Evolutionary conservation across 495 filamentous ascomycete genomes (phyloP).

Genomic region (Tuber umbilicatum): DNA sequence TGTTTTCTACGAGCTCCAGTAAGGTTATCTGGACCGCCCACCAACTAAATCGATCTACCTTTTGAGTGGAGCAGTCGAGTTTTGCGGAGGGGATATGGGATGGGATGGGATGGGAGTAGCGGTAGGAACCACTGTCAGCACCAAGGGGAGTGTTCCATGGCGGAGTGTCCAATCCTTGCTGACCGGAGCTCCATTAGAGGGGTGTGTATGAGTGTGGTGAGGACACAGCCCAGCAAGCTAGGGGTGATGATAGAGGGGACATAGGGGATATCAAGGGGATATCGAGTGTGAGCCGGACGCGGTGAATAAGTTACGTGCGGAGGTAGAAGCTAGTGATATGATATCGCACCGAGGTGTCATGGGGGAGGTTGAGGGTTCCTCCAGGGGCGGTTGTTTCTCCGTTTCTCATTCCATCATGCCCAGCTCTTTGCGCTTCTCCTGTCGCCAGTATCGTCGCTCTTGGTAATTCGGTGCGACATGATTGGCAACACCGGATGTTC

Average conservation of each 20-base stretch:
- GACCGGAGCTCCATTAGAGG: neutral
- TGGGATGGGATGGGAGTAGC: constrained; percentile 15
- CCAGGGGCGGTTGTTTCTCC: constrained; percentile 10
- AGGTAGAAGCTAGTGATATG: neutral
- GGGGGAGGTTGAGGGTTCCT: constrained; percentile 8
- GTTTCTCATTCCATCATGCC: constrained; percentile 11
- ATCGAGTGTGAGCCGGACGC: neutral
- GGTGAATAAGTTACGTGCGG: neutral
- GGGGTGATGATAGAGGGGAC: neutral
- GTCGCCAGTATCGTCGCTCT: neutral
- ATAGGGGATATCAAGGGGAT: neutral
- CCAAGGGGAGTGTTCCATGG: constrained; percentile 17
- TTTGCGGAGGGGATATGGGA: neutral
- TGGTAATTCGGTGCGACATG: constrained; percentile 23
- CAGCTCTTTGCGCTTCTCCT: neutral
- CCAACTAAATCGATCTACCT: neutral
- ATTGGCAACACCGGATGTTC: constrained; percentile 19
- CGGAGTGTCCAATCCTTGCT: constrained; percentile 18
- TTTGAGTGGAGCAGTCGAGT: neutral
- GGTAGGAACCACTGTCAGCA: constrained; percentile 18
- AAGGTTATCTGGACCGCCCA: neutral
- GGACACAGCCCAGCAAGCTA: neutral
- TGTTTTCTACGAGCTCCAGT: neutral
- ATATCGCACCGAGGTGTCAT: neutral
- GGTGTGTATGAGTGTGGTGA: neutral